Evolutionary conservation across 1,284 basidiomycete species (phyloP).

Genomic region (Puccinia sorghi): DNA sequence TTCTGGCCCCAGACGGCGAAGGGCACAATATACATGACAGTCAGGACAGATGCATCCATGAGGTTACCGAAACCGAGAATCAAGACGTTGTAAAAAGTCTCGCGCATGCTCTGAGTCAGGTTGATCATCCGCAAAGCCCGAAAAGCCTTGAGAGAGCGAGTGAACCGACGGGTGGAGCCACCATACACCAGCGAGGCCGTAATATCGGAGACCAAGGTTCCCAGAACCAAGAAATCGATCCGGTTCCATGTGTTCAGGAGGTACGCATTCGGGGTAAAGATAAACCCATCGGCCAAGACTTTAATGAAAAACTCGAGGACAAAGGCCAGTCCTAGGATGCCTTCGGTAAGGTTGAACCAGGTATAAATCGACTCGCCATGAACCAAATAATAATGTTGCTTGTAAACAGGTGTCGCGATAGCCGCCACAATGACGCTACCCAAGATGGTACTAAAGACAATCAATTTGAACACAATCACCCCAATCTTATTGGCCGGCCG

Average conservation of each 20-base stretch:
- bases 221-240: slow-evolving; percentile 83
- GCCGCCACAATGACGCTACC: slow-evolving; percentile 81
- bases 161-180: slow-evolving; percentile 73
- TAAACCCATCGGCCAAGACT: slow-evolving; percentile 81
- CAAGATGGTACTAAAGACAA: slow-evolving; percentile 75
- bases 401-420: slow-evolving; percentile 82
- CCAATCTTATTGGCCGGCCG: slow-evolving; percentile 60
- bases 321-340: slow-evolving; percentile 73
- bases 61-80: slow-evolving; percentile 84
- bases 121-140: slow-evolving; percentile 88
- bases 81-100: slow-evolving; percentile 87
- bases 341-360: slow-evolving; percentile 52
- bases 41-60: slow-evolving; percentile 85
- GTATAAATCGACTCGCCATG: slow-evolving; percentile 37
- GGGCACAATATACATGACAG: slow-evolving; percentile 88
- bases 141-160: slow-evolving; percentile 83
- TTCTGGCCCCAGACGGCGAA: slow-evolving; percentile 97
- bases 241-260: slow-evolving; percentile 88
- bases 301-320: slow-evolving; percentile 86
- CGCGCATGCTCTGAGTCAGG: slow-evolving; percentile 78
- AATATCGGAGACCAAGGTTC: slow-evolving; percentile 73
- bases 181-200: slow-evolving; percentile 66
- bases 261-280: slow-evolving; percentile 80
- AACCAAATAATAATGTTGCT: slow-evolving; percentile 62
- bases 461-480: slow-evolving; percentile 72